Base-by-base conservation (phyloP, 1,284 basidiomycete species). In the Bjerkandera adusta region DNA sequence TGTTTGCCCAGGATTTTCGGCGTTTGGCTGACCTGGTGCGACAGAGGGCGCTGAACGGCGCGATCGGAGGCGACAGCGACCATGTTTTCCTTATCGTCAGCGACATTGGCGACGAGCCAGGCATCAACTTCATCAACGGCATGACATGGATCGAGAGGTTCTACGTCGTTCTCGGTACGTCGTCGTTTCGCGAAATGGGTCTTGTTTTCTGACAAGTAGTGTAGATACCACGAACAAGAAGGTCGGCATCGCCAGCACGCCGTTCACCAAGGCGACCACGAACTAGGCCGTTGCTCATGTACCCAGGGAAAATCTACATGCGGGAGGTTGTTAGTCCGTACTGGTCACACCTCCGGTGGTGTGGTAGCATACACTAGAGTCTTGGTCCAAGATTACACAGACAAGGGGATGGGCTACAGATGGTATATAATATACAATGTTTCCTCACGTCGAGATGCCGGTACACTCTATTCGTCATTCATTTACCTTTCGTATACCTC, bases 111-210 rank as follows among this genome's bases (percentile, higher is more conserved):
- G 12, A 4, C 26, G 43, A 50, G 38, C 43, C 43, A 5, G 48
- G 48, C 13, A 16, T 50, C 4, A 44, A 50, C 40, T 50, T 50
- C 18, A 50, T 43, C 48, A 50, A 50, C 26, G 48, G 48, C 15
- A 46, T 50, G 48, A 50, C 48, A 25, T 50, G 48, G 48, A 37
- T 50, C n/a, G 43, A 50, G 22, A 26, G 48, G 30, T 50, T 50
- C 44, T 50, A 50, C 27, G 44, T 50, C 44, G 48, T 40, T 3
- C 37, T 50, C 27, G 43, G 48, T 50, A 21, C 20, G 48, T 50
- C 16, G 12, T n/a, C 26, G 7, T 27, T 22, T 12, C 27, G n/a
- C n/a, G 15, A 8, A 7, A 6, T 7, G 5, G 22, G 11, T 11
- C 15, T 34, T n/a, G 25, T 27, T 41, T 5, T 33, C 8, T 21